Percentiles rank a stretch among this genome's conserved stretches.
Evolutionary conservation across 2,329 filamentous ascomycete species (phyloP).

Genomic region (Colletotrichum sp.): DNA sequence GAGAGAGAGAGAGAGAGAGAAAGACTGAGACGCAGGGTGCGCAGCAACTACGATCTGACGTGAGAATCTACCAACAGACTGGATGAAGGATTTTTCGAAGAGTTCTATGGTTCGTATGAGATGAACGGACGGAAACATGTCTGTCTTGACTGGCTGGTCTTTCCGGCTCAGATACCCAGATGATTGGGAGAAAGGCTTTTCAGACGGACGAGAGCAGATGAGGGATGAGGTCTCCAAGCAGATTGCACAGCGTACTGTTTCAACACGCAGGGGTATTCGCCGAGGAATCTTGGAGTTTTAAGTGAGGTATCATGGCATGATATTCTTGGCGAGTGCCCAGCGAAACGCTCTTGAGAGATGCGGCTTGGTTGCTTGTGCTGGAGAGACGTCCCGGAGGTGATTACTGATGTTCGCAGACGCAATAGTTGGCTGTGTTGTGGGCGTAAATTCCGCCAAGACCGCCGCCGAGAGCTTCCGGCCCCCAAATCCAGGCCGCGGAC

Average conservation of each 20-base stretch:
- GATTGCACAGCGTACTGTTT: neutral
- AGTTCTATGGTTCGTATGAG: neutral
- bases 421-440: neutral
- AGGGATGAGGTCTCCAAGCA: neutral
- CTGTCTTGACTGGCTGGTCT: neutral
- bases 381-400: neutral
- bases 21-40: no score
- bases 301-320: neutral
- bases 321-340: neutral
- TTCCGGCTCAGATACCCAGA: neutral
- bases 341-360: neutral
- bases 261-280: rapidly evolving
- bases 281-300: neutral
- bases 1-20: no score
- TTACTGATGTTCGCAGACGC: neutral
- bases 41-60: neutral
- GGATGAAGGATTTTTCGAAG: neutral
- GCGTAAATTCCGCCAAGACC: neutral
- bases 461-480: neutral
- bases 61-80: neutral
- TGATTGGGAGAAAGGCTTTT: neutral
- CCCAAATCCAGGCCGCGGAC: neutral
- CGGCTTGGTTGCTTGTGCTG: neutral
- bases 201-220: neutral
- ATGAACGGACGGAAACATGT: neutral